A percentile compares a stretch with the other conserved stretches of the same genome.
Evolutionary conservation across 192 early-diverging fungal species (phyloP).

Genomic region (Umbelopsis isabellina): DNA sequence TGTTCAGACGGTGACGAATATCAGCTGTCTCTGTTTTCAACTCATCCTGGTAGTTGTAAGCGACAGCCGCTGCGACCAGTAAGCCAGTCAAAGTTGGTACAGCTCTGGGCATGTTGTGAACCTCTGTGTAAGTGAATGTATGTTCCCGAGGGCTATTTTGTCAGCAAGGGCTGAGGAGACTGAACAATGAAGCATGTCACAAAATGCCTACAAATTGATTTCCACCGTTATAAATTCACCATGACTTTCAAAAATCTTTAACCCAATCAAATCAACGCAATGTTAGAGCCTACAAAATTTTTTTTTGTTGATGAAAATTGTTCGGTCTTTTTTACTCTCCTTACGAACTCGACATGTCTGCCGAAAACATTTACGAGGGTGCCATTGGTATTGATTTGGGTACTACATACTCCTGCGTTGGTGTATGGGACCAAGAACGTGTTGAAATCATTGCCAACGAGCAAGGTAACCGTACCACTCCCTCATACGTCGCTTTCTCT

Average conservation of each 20-base stretch:
- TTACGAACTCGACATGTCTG: constrained; percentile 22
- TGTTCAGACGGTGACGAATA: constrained; percentile 11
- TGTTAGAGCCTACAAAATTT: neutral
- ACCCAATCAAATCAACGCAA: too few relatives aligned
- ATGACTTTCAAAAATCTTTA: neutral
- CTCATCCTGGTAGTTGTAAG: neutral
- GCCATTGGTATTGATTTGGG: constrained; percentile 65
- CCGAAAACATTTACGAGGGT: constrained; percentile 23
- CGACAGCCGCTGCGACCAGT: neutral
- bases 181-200: neutral
- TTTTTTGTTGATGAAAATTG: constrained; percentile 16
- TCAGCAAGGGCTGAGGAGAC: neutral
- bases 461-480: constrained; percentile 89
- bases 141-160: neutral
- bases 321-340: constrained; percentile 20
- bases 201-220: neutral
- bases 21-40: constrained; percentile 8
- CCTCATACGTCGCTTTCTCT: constrained; percentile 85
- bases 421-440: constrained; percentile 87
- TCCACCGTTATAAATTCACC: neutral
- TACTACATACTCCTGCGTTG: constrained; percentile 94
- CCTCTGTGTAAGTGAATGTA: neutral
- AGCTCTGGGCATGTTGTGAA: constrained; percentile 13
- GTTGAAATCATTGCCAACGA: constrained; percentile 97
- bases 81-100: constrained; percentile 14